Base-by-base conservation (phyloP, 495 filamentous ascomycete genomes). In the Cercophora newfieldiana region DNA sequence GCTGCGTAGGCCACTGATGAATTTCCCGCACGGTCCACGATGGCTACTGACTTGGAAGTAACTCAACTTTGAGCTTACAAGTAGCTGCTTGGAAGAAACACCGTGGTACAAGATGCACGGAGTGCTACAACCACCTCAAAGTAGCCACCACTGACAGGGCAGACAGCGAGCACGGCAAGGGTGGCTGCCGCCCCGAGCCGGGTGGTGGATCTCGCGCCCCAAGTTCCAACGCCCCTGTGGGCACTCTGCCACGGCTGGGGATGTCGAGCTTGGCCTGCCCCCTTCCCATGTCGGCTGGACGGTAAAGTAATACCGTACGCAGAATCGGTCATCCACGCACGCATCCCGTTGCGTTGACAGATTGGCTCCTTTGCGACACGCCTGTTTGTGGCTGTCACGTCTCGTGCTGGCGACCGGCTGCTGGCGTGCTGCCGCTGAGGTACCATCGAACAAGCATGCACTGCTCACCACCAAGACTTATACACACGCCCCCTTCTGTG, bases 281-380 rank as follows among this genome's bases (percentile, higher is more conserved):
- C n/a, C n/a, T n/a, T n/a, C n/a, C 47, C 50, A 19, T 64, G 62
- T 54, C 51, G 62, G 62, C 62, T 64, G 50, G 51, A 22, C 25
- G 16, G 62, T 29, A 55, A 58, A 37, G 30, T n/a, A 26, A 29
- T 31, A 8, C 19, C 26, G 22, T 31, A 8, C n/a, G 26, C 25
- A 26, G 50, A 26, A 51, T 7, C 50, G 7, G n/a, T 53, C 7
- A 26, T 26, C 50, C 37, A 47, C n/a, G n/a, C n/a, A 16, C 37
- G 37, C 37, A 19, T 57, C 24, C 8, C 54, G 26, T 30, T 29
- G 22, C 54, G 54, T 24, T 64, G 49, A 31, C 47, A 21, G 24
- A 37, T n/a, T 55, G 61, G 50, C 61, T 26, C 30, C 12, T 33
- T 33, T 12, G 30, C 30, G 30, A 33, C n/a, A n/a, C n/a, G n/a